Base-by-base conservation (phyloP, 768 basidiomycete species). In the Porpolomopsis calyptriformis region DNA sequence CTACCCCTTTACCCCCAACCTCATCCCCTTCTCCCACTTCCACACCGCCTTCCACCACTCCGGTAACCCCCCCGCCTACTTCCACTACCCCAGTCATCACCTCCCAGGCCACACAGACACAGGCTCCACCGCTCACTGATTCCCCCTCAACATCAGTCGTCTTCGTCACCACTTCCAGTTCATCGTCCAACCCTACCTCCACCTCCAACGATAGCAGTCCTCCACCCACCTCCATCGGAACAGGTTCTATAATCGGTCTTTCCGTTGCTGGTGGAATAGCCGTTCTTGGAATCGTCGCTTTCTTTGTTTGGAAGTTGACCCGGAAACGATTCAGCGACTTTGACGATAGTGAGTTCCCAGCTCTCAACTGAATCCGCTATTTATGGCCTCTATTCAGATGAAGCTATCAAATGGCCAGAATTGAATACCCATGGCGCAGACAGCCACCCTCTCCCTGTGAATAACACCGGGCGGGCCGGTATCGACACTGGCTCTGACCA, bases 401-500 rank as follows among this genome's bases (percentile, higher is more conserved):
- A 87, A 63, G 84, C 84, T 16, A 91, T 91, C 64, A 89, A 89
- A 64, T 91, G 88, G 88, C 88, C 88, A 2, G 88, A 91, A 55
- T 73, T 89, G 29, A 86, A 88, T 60, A 63, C 76, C 2, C 85
- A 86, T 50, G 71, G 67, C 25, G 64, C 55, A 25, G 76, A 77
- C 50, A 68, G 72, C 4, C 77, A 81, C 47, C 72, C 85, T 12
- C 69, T 87, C 7, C 85, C 85, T 16, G 77, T 81, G 1, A 68
- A 77, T 45, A 73, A 76, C 47, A 81, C 84, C 1, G 85, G 82
- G 48, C 74, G 82, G 20, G 64, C 82, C 22, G 85, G 85, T 24
- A 82, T 85, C 56, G 84, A 84, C 56, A 79, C 78, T 12, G 74
- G 67, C 37, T 79, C 78, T 2, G 80, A 82, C 23, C 57, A 66